Conservation (phyloP, 352 stramenopile species). For the Phytophthora chlamydospora region DNA sequence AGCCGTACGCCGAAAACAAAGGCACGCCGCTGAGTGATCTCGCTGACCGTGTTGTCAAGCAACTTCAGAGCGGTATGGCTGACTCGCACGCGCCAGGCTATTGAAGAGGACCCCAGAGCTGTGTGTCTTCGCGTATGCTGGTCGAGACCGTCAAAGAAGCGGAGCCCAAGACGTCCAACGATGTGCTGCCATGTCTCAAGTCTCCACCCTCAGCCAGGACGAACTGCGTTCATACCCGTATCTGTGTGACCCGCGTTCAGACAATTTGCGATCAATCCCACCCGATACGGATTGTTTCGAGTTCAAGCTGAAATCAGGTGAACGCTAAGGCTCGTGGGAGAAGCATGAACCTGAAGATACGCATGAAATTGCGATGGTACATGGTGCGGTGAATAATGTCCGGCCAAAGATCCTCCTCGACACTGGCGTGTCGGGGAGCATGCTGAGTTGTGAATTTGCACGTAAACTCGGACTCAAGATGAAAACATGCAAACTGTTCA, state of each 20-base stretch:
- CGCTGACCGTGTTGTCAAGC: too few species aligned
- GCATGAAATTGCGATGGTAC: not conserved
- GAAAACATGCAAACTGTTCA: not conserved
- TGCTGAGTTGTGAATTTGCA: constrained; percentile 22
- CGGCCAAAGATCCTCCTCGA: constrained; percentile 7
- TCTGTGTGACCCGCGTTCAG: too few species aligned
- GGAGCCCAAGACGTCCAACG: not conserved
- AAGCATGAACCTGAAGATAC: not conserved
- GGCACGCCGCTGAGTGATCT: too few species aligned
- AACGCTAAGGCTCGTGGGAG: constrained; percentile 17
- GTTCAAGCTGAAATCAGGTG: constrained; percentile 7
- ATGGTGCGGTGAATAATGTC: constrained; percentile 3
- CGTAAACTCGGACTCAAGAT: constrained; percentile 20
- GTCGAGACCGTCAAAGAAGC: not conserved
- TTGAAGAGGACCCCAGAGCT: not conserved
- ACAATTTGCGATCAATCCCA: not conserved
- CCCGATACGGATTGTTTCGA: not conserved
- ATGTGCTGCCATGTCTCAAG: not conserved
- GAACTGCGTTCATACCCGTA: not conserved
- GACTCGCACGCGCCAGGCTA: too few species aligned
- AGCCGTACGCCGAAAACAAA: too few species aligned
- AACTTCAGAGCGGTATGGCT: too few species aligned
- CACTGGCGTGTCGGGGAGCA: constrained; percentile 21
- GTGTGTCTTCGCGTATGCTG: constrained; percentile 8
- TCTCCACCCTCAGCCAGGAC: constrained; percentile 2